A percentile compares a stretch with the other conserved stretches of the same genome.
Conservation (phyloP, 805 yeast species). For the Myxozyma udenii region DNA sequence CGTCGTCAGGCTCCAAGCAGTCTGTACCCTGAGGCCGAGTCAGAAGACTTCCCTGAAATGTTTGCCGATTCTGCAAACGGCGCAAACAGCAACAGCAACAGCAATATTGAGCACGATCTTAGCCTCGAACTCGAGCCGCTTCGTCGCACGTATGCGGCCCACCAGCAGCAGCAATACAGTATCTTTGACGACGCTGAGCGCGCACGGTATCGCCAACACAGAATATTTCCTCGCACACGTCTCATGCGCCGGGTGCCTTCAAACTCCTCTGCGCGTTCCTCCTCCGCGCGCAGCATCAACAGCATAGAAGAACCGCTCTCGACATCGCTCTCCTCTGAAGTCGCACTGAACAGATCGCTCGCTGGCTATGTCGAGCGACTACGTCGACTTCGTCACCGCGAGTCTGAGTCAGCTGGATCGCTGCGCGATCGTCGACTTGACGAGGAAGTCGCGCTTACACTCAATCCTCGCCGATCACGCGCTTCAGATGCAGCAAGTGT, state of each 20-base stretch:
- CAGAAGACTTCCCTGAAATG: neutral
- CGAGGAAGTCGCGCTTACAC: neutral
- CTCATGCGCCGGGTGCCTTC: neutral
- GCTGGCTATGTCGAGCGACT: slow-evolving; percentile 22
- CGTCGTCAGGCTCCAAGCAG: neutral
- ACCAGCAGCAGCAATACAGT: slow-evolving; percentile 10
- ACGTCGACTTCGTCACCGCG: slow-evolving; percentile 33
- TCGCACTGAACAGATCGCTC: slow-evolving; percentile 16
- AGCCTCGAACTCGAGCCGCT: slow-evolving; percentile 20
- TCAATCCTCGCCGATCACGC: neutral
- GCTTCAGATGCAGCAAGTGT: neutral
- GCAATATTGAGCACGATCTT: slow-evolving; percentile 4
- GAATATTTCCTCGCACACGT: slow-evolving; percentile 3
- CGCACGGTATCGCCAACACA: neutral
- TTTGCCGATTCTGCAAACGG: too few relatives aligned
- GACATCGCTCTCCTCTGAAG: slow-evolving; percentile 11
- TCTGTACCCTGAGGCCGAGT: neutral
- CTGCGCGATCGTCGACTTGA: neutral
- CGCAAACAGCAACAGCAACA: too few relatives aligned
- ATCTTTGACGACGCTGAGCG: slow-evolving; percentile 4
- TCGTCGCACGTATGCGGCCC: slow-evolving; percentile 22
- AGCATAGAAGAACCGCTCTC: neutral
- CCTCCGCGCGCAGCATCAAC: neutral
- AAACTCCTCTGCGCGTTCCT: neutral
- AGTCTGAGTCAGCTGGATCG: neutral